Evolutionary conservation across 2,329 filamentous ascomycete species (phyloP).

Genomic region (Verticillium albo-atrum): DNA sequence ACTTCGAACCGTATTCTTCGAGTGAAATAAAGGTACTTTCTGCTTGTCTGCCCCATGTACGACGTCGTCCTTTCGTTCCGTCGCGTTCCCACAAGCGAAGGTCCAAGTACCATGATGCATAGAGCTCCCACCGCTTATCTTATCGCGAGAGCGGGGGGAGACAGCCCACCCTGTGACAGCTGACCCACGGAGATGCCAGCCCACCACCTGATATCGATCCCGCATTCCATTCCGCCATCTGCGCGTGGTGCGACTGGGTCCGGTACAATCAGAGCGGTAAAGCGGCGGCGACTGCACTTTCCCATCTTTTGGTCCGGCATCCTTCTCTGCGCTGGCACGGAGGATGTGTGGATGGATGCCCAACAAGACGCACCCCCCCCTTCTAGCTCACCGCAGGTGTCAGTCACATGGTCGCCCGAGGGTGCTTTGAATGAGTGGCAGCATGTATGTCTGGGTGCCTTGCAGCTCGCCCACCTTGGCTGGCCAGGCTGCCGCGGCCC

Average conservation of each 20-base stretch:
- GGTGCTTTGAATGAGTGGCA: neutral
- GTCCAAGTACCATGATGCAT: too few relatives aligned
- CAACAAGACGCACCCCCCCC: neutral
- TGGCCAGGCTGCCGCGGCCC: neutral
- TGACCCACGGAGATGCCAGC: neutral
- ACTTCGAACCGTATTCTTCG: too few relatives aligned
- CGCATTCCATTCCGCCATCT: neutral
- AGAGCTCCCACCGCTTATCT: too few relatives aligned
- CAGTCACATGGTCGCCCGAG: neutral
- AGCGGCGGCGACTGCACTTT: neutral
- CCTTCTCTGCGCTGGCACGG: neutral
- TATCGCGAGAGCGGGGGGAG: too few relatives aligned
- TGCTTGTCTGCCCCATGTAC: too few relatives aligned
- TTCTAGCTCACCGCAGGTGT: neutral
- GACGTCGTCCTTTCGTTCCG: too few relatives aligned
- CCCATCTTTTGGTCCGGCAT: neutral
- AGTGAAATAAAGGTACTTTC: too few relatives aligned
- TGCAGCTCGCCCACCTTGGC: neutral
- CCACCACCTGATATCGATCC: neutral
- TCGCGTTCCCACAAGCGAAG: too few relatives aligned
- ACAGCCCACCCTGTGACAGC: too few relatives aligned
- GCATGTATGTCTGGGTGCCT: neutral
- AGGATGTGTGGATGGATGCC: neutral
- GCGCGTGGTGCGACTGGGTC: neutral
- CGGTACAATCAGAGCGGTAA: neutral